Evolutionary conservation across 768 basidiomycete genomes (phyloP).

Genomic region (Suillus weaverae): DNA sequence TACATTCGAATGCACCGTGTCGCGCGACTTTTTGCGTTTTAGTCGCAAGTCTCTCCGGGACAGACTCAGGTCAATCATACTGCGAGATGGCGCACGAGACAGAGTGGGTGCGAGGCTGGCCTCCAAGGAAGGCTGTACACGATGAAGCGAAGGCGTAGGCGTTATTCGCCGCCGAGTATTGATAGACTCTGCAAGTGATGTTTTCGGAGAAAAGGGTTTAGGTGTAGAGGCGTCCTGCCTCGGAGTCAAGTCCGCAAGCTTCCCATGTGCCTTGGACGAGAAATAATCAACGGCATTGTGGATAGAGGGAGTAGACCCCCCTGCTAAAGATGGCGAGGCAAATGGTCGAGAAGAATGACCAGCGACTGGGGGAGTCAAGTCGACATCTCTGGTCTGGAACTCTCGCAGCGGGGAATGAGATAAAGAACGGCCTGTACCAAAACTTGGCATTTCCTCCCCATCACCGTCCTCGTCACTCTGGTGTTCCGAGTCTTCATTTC

Average conservation of each 20-base stretch:
- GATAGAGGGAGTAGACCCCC: neutral
- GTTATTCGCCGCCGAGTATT: slow-evolving; percentile 3
- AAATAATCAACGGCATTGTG: slow-evolving; percentile 7
- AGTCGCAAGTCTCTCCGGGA: slow-evolving; percentile 24
- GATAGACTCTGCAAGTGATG: slow-evolving; percentile 10
- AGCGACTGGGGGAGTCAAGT: slow-evolving; percentile 2
- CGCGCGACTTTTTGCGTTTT: slow-evolving; percentile 17
- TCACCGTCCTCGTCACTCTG: slow-evolving; percentile 37
- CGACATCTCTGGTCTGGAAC: slow-evolving; percentile 16
- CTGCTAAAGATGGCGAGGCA: slow-evolving; percentile 3
- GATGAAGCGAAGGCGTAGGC: slow-evolving; percentile 6
- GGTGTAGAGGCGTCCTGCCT: slow-evolving; percentile 15
- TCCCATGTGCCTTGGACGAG: slow-evolving; percentile 12
- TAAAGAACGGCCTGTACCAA: slow-evolving; percentile 12
- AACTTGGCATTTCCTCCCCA: slow-evolving; percentile 29
- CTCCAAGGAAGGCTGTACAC: slow-evolving; percentile 13
- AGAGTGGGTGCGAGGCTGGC: slow-evolving; percentile 40
- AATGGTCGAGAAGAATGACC: slow-evolving; percentile 8
- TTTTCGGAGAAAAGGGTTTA: slow-evolving; percentile 21
- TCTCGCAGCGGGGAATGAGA: slow-evolving; percentile 11
- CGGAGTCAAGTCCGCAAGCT: slow-evolving; percentile 8
- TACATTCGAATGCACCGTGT: slow-evolving; percentile 12
- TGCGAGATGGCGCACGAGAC: slow-evolving; percentile 60
- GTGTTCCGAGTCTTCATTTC: slow-evolving; percentile 36
- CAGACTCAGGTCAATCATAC: slow-evolving; percentile 57